Evolutionary conservation across 331 rosid species (phyloP), one percentile per base, ranked within the genome.

Genomic region (Spiraea crenata): DNA sequence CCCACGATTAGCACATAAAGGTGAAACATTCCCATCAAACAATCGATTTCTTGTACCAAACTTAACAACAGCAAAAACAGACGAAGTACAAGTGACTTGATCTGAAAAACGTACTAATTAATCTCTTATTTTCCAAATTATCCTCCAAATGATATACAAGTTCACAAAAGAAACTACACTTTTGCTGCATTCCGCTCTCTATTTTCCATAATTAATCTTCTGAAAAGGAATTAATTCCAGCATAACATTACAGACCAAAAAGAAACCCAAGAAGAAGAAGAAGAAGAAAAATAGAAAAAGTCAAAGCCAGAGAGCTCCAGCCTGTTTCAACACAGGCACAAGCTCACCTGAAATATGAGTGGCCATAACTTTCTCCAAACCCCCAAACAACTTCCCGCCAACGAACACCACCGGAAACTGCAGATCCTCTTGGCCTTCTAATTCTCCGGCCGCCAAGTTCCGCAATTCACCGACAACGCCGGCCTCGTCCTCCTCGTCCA

Each of bases 231-330:
- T 25, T 25, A 25, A 25, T 25, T 25, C 2, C 31, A 25, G 31
- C 31, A 25, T 25, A 25, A 11, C 11, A 74, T 57, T 46, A 7
- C 37, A 44, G 17, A 15, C 8, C 5, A 2, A 34, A 58, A n/a
- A 34, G 11, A 5, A 54, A 2, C 12, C 20, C 9, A 48, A 47
- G 40, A 39, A 49, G 4, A 20, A 10, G 56, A 58, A 34, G 12
- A 5, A 40, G 3, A 9, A 60, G 59, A 31, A 12, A 11, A 1
- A 69, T 17, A 1, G 3, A 0, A 16, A 3, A 11, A 11, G 38
- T 90, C 87, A 92, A 67, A 93, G 99, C 99, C 99, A 93, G 73
- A 93, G 70, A 77, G 99, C 99, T 10, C 99, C 99, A 5, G 97
- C 99, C n/a, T 89, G 84, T 76, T 87, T 93, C 10, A 93, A 72